Evolutionary conservation across 2,329 filamentous ascomycete species (phyloP), one percentile per base, ranked within the genome.

Genomic region (Aspergillus luchuensis): DNA sequence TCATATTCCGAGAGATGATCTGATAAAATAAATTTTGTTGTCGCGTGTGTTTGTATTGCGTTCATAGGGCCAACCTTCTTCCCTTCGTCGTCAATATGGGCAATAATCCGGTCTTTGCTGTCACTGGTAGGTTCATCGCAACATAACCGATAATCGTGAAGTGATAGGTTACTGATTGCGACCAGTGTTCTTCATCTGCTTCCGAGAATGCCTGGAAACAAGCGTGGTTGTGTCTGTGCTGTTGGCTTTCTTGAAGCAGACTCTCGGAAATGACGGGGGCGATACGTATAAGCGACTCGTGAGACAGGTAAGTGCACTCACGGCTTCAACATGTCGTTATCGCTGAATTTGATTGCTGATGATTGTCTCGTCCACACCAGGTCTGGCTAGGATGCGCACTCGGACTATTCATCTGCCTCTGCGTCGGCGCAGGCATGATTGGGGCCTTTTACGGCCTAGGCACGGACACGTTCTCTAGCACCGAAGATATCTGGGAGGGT

Each of bases 151-250:
- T 13, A 2, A 15, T 6, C 47, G 2, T 28, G 47, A 4, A 2
- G 3, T 38, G 15, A 38, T 11, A 4, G 15, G 10, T 45, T 23
- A 55, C 52, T 41, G 11, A 55, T 11, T 13, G 6, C 17, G 4
- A 2, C 7, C 54, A 69, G 69, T 71, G 23, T 71, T 71, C 50
- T 71, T 70, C 41, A 67, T 71, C 51, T 57, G 56, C 11, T 96
- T 96, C 74, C 88, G 92, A 74, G 92, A 96, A 79, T 87, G 88
- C 45, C 81, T 96, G 45, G 92, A 96, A 80, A 91, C 90, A 0
- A 89, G 85, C 69, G 91, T 96, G 70, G 90, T 96, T 68, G 87
- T 96, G 63, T 94, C 92, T 0, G 89, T 96, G n/a, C 81, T 96
- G 23, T 84, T 96, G 52, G 88, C 91, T 13, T 96, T 95, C 74